phyloP scores from a whole-genome alignment of 2,329 filamentous ascomycete species.

The Ophiostoma himal-ulmi region DNA sequence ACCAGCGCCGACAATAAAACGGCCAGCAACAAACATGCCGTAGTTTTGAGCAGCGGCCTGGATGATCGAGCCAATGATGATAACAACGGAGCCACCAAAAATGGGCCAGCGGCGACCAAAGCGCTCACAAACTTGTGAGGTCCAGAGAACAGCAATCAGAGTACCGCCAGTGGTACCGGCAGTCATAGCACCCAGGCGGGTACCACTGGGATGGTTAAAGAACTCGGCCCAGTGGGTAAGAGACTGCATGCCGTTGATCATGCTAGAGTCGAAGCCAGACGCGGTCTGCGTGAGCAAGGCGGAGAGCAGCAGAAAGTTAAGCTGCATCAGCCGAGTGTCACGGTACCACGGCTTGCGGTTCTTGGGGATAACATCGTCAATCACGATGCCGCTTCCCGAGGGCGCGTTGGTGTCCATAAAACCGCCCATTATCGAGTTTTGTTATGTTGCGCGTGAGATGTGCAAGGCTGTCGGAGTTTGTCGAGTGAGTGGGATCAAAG shows the following conservation, averaged over 20 bases:
- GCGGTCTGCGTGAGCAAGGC: constrained; percentile 33
- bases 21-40: constrained; percentile 62
- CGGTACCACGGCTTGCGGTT: constrained; percentile 26
- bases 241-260: constrained; percentile 35
- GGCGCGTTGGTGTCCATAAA: constrained; percentile 56
- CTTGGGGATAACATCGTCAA: constrained; percentile 25
- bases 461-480: constrained; percentile 46
- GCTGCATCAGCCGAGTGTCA: constrained; percentile 28
- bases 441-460: constrained; percentile 33
- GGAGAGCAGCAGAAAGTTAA: constrained; percentile 33
- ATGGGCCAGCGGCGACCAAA: constrained; percentile 69
- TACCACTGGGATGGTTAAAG: constrained; percentile 31
- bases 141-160: constrained; percentile 19
- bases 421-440: constrained; percentile 68
- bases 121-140: constrained; percentile 41
- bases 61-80: constrained; percentile 64
- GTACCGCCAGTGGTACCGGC: constrained; percentile 14
- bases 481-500: background rate
- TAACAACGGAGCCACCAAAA: constrained; percentile 62
- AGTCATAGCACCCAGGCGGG: constrained; percentile 32
- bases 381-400: constrained; percentile 15
- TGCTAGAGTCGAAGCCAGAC: constrained; percentile 33
- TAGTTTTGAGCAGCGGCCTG: constrained; percentile 61
- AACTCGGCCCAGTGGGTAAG: constrained; percentile 32
- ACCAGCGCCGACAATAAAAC: constrained; percentile 62